These are phyloP conservation scores for Escallonia herrerae DNA, from an alignment of 129 eudicot species.

Conservation along the genomic window DNA sequence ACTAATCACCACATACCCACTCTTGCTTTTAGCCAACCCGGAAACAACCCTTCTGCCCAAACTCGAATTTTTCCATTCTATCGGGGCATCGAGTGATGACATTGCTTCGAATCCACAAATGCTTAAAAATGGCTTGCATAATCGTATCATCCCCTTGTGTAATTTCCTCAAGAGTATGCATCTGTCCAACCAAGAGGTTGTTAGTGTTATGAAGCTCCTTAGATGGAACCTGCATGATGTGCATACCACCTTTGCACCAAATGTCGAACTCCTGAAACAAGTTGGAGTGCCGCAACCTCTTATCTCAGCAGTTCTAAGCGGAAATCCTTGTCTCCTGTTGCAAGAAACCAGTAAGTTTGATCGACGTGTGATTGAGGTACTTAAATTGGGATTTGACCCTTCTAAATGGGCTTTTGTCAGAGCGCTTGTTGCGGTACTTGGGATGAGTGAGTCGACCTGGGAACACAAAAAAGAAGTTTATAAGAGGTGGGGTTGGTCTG, in stretches of 20 bases:
- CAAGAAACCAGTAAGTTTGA: background rate
- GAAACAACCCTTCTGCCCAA: constrained; percentile 1
- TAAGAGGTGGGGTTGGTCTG: constrained; percentile 17
- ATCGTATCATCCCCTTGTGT: background rate
- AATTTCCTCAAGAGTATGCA: constrained; percentile 6
- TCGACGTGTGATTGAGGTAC: background rate
- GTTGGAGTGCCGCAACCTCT: background rate
- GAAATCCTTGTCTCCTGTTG: background rate
- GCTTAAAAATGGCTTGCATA: background rate
- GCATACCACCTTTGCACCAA: background rate
- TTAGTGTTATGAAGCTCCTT: background rate
- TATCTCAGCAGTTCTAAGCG: background rate
- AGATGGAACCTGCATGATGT: background rate
- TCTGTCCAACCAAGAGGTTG: background rate
- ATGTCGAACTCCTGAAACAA: background rate
- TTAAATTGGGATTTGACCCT: constrained; percentile 1
- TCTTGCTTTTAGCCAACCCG: background rate
- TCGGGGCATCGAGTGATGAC: background rate
- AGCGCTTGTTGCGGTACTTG: background rate
- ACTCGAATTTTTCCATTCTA: background rate
- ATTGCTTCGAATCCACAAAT: background rate
- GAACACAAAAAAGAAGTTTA: background rate
- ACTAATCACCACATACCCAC: background rate
- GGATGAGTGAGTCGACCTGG: background rate
- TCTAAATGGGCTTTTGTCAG: background rate